Evolutionary conservation across 2,329 filamentous ascomycete species (phyloP).

Genomic region (Clarireedia hainanense): DNA sequence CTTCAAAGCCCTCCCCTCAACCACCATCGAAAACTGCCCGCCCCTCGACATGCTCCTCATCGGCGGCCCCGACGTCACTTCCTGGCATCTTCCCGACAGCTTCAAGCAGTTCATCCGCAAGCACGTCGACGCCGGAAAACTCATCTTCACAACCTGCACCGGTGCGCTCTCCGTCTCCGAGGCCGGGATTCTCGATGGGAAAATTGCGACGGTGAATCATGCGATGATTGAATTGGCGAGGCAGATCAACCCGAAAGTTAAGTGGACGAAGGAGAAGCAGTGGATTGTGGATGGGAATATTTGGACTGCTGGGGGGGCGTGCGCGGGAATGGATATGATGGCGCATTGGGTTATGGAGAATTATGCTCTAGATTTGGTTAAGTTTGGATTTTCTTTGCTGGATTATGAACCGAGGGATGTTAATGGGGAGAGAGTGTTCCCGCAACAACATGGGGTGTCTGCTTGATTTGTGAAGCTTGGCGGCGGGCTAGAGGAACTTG

Average conservation of each 20-base stretch:
- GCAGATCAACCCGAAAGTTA: constrained; percentile 32
- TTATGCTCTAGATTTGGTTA: constrained; percentile 18
- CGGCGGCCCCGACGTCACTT: constrained; percentile 27
- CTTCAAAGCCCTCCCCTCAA: constrained; percentile 14
- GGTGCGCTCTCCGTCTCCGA: constrained; percentile 29
- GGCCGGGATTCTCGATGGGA: constrained; percentile 36
- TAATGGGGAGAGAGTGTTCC: constrained; percentile 28
- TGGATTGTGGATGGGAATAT: constrained; percentile 39
- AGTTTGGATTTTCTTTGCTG: constrained; percentile 9
- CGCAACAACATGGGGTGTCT: constrained; percentile 8
- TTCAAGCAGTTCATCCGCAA: constrained; percentile 29
- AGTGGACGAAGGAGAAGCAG: constrained; percentile 35
- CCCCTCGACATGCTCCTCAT: constrained; percentile 33
- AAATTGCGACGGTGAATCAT: constrained; percentile 37
- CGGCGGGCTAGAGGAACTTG: too few species aligned
- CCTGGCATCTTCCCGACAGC: constrained; percentile 26
- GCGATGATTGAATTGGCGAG: constrained; percentile 26
- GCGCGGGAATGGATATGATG: constrained; percentile 36
- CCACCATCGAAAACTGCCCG: constrained; percentile 29
- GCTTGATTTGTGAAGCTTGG: neutral
- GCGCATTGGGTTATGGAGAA: constrained; percentile 21
- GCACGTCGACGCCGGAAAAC: constrained; percentile 32
- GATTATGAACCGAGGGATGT: constrained; percentile 24
- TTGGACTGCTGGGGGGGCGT: constrained; percentile 39
- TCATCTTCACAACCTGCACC: constrained; percentile 33